Percentiles rank a stretch among this genome's conserved stretches.
Evolutionary conservation across 805 yeast species (phyloP).

Genomic region (Yamadazyma phyllophila): DNA sequence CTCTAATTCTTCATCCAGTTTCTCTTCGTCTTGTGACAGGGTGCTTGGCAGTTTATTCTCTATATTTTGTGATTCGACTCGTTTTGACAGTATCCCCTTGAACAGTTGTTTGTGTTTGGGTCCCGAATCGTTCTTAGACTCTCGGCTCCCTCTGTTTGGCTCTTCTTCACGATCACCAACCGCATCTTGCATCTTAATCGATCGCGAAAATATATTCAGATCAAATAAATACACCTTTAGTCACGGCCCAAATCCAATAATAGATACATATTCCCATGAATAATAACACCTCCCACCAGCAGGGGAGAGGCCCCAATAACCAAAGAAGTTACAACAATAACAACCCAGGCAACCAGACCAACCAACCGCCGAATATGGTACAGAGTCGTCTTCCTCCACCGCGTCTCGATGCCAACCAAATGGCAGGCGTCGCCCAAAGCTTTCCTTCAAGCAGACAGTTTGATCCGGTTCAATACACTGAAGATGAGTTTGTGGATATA

Average conservation of each 20-base stretch:
- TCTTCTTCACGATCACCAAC: neutral
- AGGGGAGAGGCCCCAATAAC: neutral
- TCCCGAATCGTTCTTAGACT: too few species aligned
- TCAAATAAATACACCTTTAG: neutral
- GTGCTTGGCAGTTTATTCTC: neutral
- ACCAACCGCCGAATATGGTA: conserved; percentile 1
- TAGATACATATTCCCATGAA: neutral
- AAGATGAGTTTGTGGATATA: conserved; percentile 33
- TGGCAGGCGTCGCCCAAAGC: conserved; percentile 10
- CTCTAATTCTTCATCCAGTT: neutral
- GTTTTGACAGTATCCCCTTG: too few species aligned
- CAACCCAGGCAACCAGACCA: neutral
- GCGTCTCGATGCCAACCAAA: conserved; percentile 4
- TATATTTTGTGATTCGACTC: too few species aligned
- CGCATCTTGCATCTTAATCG: neutral
- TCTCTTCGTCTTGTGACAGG: neutral
- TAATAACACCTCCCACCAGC: neutral
- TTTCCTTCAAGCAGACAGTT: conserved; percentile 10
- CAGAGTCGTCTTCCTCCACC: conserved; percentile 4
- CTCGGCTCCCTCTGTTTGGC: neutral
- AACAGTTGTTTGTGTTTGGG: too few species aligned
- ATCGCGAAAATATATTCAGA: neutral
- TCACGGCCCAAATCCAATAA: neutral
- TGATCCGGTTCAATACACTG: conserved; percentile 25
- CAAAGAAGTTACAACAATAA: neutral